Base-by-base conservation (phyloP, 1,284 basidiomycete species). In the Marasmius tenuissimus region DNA sequence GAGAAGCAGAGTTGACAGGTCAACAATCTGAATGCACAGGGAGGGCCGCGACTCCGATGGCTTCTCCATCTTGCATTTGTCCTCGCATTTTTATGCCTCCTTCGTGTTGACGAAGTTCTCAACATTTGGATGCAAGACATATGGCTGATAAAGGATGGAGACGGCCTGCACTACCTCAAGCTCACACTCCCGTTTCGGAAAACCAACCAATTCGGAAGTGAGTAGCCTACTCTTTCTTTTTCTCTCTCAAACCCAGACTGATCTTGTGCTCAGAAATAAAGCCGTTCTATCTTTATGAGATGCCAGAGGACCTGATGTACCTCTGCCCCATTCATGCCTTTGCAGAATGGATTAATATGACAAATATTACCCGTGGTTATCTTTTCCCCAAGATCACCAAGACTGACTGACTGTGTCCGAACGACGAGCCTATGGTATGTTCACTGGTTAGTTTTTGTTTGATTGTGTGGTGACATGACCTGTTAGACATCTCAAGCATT, bases 41-140 rank as follows among this genome's bases (percentile, higher is more conserved):
- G n/a, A n/a, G n/a, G n/a, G n/a, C n/a, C n/a, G n/a, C n/a, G n/a
- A n/a, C n/a, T n/a, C n/a, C n/a, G n/a, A 6, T 62, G 60, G 1
- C 62, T 72, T 47, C 65, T 75, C 4, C 66, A 69, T 37, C 63
- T 68, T 2, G 68, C 70, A 12, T 75, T 71, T 54, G 69, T 66
- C 0, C 61, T 75, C n/a, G 64, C 72, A 1, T 74, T 75, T 50
- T 33, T 72, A 1, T 76, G 75, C 58, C 59, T 76, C 18, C 68
- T 76, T 0, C 70, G 69, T 8, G 65, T 72, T 22, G 73, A 76
- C 56, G 71, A 76, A 59, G 73, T 73, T 0, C 61, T 76, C 18
- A 72, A 73, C 35, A 72, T 77, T 22, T 62, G 67, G 51, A 20
- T 63, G 6, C 62, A 71, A 20, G 62, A 76, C 20, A n/a, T n/a